These are phyloP conservation scores for Phytopythium cucurbitacearum DNA, from an alignment of 352 stramenopile species.

Conservation along the genomic window DNA sequence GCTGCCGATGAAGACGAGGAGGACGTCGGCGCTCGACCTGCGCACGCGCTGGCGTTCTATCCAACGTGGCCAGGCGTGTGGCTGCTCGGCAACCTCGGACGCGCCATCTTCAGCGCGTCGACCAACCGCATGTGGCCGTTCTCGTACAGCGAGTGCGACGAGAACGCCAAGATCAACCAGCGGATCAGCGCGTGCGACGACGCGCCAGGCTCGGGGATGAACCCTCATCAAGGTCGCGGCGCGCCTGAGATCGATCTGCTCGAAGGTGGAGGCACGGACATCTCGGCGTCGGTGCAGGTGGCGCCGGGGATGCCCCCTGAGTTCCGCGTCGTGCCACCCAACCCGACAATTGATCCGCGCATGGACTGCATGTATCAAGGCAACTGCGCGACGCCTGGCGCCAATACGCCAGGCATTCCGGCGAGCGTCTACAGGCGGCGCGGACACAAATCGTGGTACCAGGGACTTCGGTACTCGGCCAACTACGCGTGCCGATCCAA, in stretches of 20 bases:
- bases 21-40: conserved; percentile 6
- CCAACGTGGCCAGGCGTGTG: conserved; percentile 91
- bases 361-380: conserved; percentile 44
- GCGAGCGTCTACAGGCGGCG: conserved; percentile 33
- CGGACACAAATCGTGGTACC: conserved; percentile 57
- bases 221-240: conserved; percentile 77
- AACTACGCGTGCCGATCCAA: conserved; percentile 54
- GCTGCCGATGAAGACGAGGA: background rate
- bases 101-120: conserved; percentile 89
- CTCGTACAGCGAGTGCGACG: conserved; percentile 88
- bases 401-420: conserved; percentile 45
- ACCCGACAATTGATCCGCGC: conserved; percentile 10
- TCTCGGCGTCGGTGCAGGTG: conserved; percentile 74
- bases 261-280: conserved; percentile 71
- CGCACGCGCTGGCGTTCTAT: conserved; percentile 33
- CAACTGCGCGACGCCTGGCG: conserved; percentile 34
- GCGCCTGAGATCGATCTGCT: conserved; percentile 94
- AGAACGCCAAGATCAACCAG: conserved; percentile 29
- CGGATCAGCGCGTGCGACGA: conserved; percentile 81
- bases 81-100: conserved; percentile 92
- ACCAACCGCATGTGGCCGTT: conserved; percentile 94
- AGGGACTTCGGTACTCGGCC: conserved; percentile 47
- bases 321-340: conserved; percentile 34
- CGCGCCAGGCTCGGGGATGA: conserved; percentile 86
- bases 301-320: conserved; percentile 50